Base-by-base conservation (phyloP, 164 flowering plant species). In the Warburgia ugandensis region DNA sequence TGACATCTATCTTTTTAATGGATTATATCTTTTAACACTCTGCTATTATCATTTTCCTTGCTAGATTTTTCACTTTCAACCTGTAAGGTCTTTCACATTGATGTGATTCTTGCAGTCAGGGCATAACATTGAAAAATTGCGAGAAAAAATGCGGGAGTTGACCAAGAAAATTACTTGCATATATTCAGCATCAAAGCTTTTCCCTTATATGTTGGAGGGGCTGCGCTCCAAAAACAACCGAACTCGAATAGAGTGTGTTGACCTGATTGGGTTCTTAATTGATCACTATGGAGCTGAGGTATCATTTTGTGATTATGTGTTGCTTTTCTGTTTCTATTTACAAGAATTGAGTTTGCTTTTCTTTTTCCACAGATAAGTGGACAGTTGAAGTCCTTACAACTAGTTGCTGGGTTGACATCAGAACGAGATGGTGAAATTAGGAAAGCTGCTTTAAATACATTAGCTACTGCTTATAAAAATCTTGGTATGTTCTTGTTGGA, bases 401-500 rank as follows among this genome's bases (percentile, higher is more conserved):
- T 78, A 56, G 99, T 94, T 62, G 99, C 99, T 58, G 78, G 84
- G 62, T 78, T 94, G 75, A 94, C 99, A 28, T 86, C 94, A 29
- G 99, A 89, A 58, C 70, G 99, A 52, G 99, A 94, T 71, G 96
- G 97, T 67, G 99, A 94, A 71, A 70, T 78, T 50, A 71, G 99
- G 60, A 94, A 94, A 73, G 96, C 97, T 73, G 94, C 99, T 49
- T 52, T 94, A 30, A 89, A 89, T 66, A 70, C 96, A 10, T 60
- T 94, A 22, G 94, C 97, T 42, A 77, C 79, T 53, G 99, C 94
- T 36, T 94, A 94, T 66, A 94, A 94, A 68, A 78, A 74, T 63
- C 82, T 94, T 60, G 99, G 99, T 94, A 76, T 48, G 74, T 60
- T 33, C n/a, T n/a, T n/a, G n/a, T n/a, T n/a, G n/a, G n/a, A n/a